Conservation (phyloP, 2,329 filamentous ascomycete genomes). For the Paracamarosporium sp. region DNA sequence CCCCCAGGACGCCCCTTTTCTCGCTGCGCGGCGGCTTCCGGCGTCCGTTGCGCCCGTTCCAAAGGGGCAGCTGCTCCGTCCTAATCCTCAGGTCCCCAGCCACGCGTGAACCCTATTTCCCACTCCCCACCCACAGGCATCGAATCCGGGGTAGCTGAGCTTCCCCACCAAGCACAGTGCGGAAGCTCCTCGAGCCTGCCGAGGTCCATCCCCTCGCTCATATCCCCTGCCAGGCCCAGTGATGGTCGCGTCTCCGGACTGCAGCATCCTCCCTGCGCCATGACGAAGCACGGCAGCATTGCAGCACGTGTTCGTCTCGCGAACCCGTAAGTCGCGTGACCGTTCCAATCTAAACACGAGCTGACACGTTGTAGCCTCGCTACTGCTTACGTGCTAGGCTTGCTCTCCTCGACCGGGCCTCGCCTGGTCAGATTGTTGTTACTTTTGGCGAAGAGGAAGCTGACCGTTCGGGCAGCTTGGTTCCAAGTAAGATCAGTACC, state of each 20-base stretch:
- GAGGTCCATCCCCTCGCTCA: constrained; percentile 3
- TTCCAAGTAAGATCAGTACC: constrained; percentile 31
- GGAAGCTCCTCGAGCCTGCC: neutral
- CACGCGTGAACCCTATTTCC: constrained; percentile 6
- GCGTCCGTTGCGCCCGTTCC: neutral
- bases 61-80: constrained; percentile 9
- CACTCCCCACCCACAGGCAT: neutral
- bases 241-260: neutral
- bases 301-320: constrained; percentile 9
- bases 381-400: constrained; percentile 36
- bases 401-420: constrained; percentile 34
- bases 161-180: neutral
- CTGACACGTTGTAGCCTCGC: constrained; percentile 20
- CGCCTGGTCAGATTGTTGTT: constrained; percentile 27
- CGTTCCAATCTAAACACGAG: neutral
- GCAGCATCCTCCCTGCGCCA: neutral
- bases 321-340: constrained; percentile 22
- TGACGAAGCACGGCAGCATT: constrained; percentile 4
- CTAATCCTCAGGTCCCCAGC: neutral
- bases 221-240: neutral
- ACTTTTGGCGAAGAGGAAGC: constrained; percentile 23
- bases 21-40: neutral
- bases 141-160: constrained; percentile 4
- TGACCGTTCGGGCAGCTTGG: constrained; percentile 23
- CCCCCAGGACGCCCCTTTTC: neutral